Percentiles rank a stretch among this genome's conserved stretches.
Conservation (phyloP, 805 yeast species). For the Kuraishia hungarica region DNA sequence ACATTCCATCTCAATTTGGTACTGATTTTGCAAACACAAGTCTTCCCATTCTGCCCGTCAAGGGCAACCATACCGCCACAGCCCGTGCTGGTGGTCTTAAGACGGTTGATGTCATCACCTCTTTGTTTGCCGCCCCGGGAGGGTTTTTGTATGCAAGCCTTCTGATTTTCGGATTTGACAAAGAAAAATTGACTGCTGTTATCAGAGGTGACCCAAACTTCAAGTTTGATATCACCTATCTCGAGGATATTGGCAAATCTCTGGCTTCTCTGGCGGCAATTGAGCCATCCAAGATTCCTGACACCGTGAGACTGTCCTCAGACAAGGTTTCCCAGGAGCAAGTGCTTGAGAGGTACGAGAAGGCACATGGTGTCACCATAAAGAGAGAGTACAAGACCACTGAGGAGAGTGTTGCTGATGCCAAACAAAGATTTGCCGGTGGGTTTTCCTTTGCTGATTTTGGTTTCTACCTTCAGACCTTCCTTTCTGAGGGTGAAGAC, state of each 20-base stretch:
- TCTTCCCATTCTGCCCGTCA: constrained; percentile 26
- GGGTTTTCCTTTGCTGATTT: constrained; percentile 27
- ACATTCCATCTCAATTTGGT: constrained; percentile 58
- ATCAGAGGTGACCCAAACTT: constrained; percentile 31
- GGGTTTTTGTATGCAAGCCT: constrained; percentile 24
- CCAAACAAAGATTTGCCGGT: constrained; percentile 17
- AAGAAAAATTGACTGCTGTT: constrained; percentile 23
- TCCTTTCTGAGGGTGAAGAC: constrained; percentile 30
- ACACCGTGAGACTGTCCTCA: constrained; percentile 32
- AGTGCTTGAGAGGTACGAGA: constrained; percentile 30
- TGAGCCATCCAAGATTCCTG: constrained; percentile 31
- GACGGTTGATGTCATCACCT: constrained; percentile 33
- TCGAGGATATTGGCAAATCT: constrained; percentile 34
- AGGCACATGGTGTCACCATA: constrained; percentile 25
- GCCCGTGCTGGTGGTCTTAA: constrained; percentile 38
- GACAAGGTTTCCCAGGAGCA: constrained; percentile 29
- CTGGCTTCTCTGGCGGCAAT: constrained; percentile 31
- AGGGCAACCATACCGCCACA: constrained; percentile 26
- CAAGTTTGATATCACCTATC: constrained; percentile 25
- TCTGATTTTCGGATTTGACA: constrained; percentile 29
- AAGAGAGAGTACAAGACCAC: constrained; percentile 21
- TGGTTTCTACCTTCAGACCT: constrained; percentile 25
- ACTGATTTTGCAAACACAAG: constrained; percentile 23
- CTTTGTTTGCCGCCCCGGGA: constrained; percentile 29
- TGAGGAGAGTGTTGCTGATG: constrained; percentile 24